These are phyloP conservation scores for Xerocomellus chrysenteron DNA, from an alignment of 768 basidiomycete species.

Conservation along the genomic window DNA sequence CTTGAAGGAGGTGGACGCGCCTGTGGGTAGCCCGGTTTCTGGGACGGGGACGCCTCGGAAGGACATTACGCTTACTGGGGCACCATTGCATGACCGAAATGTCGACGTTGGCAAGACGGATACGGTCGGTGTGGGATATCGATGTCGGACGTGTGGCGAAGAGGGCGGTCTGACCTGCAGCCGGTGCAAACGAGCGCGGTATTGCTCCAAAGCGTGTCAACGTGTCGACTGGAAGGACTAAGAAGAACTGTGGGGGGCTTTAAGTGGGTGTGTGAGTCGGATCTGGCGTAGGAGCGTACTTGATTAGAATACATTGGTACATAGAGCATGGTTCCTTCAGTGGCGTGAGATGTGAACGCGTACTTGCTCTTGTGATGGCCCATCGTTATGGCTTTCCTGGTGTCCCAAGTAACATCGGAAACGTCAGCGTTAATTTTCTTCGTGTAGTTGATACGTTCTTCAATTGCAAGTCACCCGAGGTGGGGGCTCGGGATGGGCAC, in stretches of 20 bases:
- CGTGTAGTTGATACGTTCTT: too few species aligned
- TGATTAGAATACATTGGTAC: background rate
- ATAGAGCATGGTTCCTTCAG: too few species aligned
- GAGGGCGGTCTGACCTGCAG: constrained; percentile 23
- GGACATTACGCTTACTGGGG: background rate
- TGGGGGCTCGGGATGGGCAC: too few species aligned
- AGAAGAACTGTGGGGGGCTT: background rate
- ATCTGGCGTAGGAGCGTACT: background rate
- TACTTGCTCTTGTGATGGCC: too few species aligned
- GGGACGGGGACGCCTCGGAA: background rate
- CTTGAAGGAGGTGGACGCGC: constrained; percentile 32
- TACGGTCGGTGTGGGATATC: background rate
- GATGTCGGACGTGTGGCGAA: constrained; percentile 7
- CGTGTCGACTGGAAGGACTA: constrained; percentile 9
- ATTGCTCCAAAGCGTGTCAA: constrained; percentile 47
- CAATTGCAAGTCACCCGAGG: too few species aligned
- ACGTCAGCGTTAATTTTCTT: too few species aligned
- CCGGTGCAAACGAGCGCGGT: constrained; percentile 39
- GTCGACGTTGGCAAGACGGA: background rate
- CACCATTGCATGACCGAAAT: background rate
- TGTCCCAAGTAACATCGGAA: too few species aligned
- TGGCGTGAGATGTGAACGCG: too few species aligned
- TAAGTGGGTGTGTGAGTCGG: background rate
- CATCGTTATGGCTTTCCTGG: too few species aligned
- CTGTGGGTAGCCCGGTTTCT: background rate